Evolutionary conservation across 768 basidiomycete species (phyloP).

Genomic region (Amanita inopinata): DNA sequence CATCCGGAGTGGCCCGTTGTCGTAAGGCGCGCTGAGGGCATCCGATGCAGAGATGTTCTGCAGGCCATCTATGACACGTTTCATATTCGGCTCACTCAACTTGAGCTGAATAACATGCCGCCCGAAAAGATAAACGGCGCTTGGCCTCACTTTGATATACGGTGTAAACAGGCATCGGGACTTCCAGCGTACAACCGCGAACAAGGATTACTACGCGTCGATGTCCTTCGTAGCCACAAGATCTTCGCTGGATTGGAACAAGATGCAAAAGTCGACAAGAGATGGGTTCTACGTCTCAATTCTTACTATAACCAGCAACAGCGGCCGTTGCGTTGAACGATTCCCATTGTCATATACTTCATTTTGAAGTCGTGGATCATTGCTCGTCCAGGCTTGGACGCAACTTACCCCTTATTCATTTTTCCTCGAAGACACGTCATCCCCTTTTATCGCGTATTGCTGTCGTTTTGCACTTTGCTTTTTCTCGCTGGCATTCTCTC

Average conservation of each 20-base stretch:
- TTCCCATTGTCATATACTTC: neutral
- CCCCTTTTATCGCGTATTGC: neutral
- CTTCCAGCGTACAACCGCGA: conserved; percentile 1
- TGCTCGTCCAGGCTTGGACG: neutral
- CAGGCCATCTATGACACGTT: conserved; percentile 44
- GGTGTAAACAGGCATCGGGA: conserved; percentile 3
- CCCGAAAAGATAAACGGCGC: conserved; percentile 27
- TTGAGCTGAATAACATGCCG: conserved; percentile 6
- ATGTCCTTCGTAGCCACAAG: conserved; percentile 7
- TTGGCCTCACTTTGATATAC: conserved; percentile 20
- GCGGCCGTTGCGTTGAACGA: neutral
- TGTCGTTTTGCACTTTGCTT: neutral
- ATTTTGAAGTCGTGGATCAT: neutral
- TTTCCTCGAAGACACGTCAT: neutral
- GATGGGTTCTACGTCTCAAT: neutral
- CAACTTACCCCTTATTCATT: neutral
- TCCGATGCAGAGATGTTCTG: conserved; percentile 52
- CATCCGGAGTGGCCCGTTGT: conserved; percentile 27
- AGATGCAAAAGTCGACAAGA: neutral
- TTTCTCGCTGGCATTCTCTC: neutral
- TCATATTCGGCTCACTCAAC: conserved; percentile 29
- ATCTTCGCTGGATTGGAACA: conserved; percentile 9
- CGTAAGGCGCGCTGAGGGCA: conserved; percentile 31
- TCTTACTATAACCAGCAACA: neutral
- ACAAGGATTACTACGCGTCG: conserved; percentile 7